A percentile compares a stretch with the other conserved stretches of the same genome.
Conservation (phyloP, 768 basidiomycete genomes). For the Phaeotremella skinneri region DNA sequence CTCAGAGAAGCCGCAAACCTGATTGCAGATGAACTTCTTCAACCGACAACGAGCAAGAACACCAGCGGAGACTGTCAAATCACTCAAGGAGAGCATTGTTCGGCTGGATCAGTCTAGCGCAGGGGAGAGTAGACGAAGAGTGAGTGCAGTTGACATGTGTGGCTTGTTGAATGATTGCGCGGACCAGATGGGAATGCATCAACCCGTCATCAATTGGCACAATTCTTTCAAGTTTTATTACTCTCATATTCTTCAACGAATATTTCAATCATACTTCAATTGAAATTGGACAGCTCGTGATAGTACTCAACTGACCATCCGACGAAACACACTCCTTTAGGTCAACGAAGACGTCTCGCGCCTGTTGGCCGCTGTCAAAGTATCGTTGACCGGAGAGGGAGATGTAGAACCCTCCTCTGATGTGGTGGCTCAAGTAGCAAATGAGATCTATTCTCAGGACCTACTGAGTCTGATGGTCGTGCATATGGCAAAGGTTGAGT, state of each 20-base stretch:
- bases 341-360: conserved; percentile 37
- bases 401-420: conserved; percentile 64
- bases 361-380: conserved; percentile 27
- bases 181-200: too few species aligned
- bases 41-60: conserved; percentile 34
- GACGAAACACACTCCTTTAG: conserved; percentile 22
- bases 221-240: too few species aligned
- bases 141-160: too few species aligned
- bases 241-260: background rate
- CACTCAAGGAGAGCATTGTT: conserved; percentile 35
- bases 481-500: conserved; percentile 83
- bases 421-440: conserved; percentile 86
- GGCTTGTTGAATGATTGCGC: too few species aligned
- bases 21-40: conserved; percentile 44
- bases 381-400: conserved; percentile 28
- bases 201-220: too few species aligned
- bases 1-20: background rate
- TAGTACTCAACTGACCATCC: conserved; percentile 3
- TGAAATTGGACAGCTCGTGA: background rate
- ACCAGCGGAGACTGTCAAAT: conserved; percentile 37
- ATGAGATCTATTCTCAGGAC: conserved; percentile 91
- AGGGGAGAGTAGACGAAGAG: conserved; percentile 26
- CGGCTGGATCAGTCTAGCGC: conserved; percentile 29
- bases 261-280: background rate
- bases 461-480: conserved; percentile 75